Conservation (phyloP, 495 filamentous ascomycete species). For the Entonaema liquescens region DNA sequence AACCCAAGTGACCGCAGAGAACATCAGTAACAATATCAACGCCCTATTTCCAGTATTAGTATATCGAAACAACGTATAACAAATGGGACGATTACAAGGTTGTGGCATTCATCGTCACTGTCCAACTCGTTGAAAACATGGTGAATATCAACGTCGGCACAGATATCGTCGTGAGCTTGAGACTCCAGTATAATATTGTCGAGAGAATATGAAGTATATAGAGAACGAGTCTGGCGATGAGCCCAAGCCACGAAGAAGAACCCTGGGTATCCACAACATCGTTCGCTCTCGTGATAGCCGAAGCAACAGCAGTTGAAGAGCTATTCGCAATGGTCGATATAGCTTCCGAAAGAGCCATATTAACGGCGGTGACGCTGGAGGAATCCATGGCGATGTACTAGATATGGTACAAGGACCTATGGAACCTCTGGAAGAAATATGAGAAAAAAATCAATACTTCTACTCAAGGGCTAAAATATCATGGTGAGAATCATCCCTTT, state of each 20-base stretch:
- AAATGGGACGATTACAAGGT: conserved; percentile 71
- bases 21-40: conserved; percentile 77
- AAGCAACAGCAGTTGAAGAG: conserved; percentile 36
- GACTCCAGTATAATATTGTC: conserved; percentile 77
- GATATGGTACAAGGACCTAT: neutral
- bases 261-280: conserved; percentile 50
- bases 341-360: conserved; percentile 36
- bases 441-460: conserved; percentile 1
- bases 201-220: conserved; percentile 73
- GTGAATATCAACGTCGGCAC: conserved; percentile 90
- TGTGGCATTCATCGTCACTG: conserved; percentile 97
- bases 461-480: conserved; percentile 10
- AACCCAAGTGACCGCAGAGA: conserved; percentile 88
- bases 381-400: conserved; percentile 27
- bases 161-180: conserved; percentile 88
- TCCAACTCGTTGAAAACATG: conserved; percentile 92
- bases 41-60: conserved; percentile 61
- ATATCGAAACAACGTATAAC: neutral
- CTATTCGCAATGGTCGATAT: conserved; percentile 37
- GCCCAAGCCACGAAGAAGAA: conserved; percentile 59
- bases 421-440: neutral
- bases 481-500: conserved; percentile 29
- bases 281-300: conserved; percentile 49
- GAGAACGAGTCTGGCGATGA: conserved; percentile 56
- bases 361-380: conserved; percentile 14